Evolutionary conservation across 441 rosid genomes (phyloP), one percentile per base, ranked within the genome.

Genomic region (Biscutella laevigata): DNA sequence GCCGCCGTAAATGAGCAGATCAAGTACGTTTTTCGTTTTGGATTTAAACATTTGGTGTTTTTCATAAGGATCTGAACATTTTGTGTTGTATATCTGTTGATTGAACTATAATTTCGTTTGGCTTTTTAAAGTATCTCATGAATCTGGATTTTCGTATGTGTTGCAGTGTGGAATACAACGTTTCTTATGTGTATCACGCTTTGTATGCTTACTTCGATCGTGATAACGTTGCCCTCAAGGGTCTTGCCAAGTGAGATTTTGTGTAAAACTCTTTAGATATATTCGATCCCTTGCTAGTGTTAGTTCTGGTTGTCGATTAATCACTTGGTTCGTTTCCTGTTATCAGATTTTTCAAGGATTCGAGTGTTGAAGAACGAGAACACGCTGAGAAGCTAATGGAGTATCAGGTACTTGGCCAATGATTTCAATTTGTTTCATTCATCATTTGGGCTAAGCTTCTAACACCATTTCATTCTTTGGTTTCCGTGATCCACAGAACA

Each of bases 381-480:
- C 84, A 79, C 39, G 84, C 84, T 19, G 82, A 76, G 70, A 63
- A 43, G 65, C 46, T 76, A 25, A 79, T 76, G 78, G 76, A 76
- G 57, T 79, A 79, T 52, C 72, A 74, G 79, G 79, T 65, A 5
- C 27, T 54, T 59, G 4, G 1, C 6, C 7, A 32, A 40, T 12
- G 19, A 2, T 42, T 59, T 32, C 29, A 0, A 1, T 17, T 54
- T 26, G 17, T 46, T 62, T 28, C n/a, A 7, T 46, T 62, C 44
- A 4, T 46, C 11, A 6, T 36, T 6, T 53, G 32, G 32, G 21
- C n/a, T 41, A 0, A 27, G 20, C 3, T 20, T 41, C 20, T 17
- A n/a, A 44, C 46, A 10, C 8, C 4, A 2, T 39, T 32, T 44
- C 24, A 20, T 8, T 35, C 17, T 15, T 14, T 15, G 54, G 27